Base-by-base conservation (phyloP, 2,329 filamentous ascomycete species). In the Trichoderma sp. region DNA sequence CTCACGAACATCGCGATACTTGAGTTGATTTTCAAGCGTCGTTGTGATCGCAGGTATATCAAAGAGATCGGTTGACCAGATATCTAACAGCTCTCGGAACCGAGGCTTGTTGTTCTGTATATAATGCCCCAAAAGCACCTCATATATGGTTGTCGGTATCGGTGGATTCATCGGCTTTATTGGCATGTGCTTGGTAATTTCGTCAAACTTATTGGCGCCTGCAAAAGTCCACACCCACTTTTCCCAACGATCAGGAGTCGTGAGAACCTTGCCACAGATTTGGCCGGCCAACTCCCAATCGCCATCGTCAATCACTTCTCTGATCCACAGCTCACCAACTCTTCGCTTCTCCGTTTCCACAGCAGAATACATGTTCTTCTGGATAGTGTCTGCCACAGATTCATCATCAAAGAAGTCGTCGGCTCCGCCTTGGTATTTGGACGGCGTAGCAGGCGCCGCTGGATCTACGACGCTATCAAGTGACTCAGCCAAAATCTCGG, bases 181-280 rank as follows among this genome's bases (percentile, higher is more conserved):
- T 0, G 96, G 96, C 35, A 99, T 92, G 75, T 91, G 90, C 43
- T 91, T 87, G 5, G 92, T 91, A 71, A 99, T 97, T 74, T 97
- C 94, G 77, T 97, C 93, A 74, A 97, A 93, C 76, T 90, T 93
- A 72, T 92, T 87, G 2, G 92, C 91, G 52, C 93, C 91, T 8
- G 94, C 93, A 80, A 99, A 99, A 0, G 88, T 91, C 88, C 92
- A 96, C 5, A 96, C 91, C 94, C 95, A 98, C 75, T 96, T 93
- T 81, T 98, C 94, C 96, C 96, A 99, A 73, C 91, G 85, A 59
- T 91, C 85, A 0, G 93, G 89, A 1, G 91, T 93, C 55, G 89
- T 89, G 1, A 99, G 84, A 0, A 97, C 94, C 75, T 91, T 93
- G 16, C 91, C 92, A 70, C 94, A 95, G 4, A 96, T 85, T 75